Base-by-base conservation (phyloP, 2,329 filamentous ascomycete genomes). In the Cladosporium sp. region DNA sequence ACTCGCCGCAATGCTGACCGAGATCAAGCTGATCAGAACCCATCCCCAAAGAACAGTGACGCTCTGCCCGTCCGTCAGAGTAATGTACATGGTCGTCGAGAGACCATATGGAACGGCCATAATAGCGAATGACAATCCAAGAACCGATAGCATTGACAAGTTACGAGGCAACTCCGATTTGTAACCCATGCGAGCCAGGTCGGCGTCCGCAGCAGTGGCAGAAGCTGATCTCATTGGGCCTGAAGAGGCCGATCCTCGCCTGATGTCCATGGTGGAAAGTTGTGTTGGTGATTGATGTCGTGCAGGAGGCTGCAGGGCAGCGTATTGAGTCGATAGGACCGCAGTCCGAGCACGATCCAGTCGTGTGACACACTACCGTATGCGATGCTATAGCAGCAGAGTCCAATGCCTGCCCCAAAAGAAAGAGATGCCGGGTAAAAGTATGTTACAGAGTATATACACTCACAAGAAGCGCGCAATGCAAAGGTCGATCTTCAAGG, bases 41-140 rank as follows among this genome's bases (percentile, higher is more conserved):
- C 83, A 90, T 40, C 88, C 88, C 80, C 84, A 90, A 64, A 90
- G 75, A 40, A 89, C 80, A 22, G 85, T 88, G 15, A 89, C 87
- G 43, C 80, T 80, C 70, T 88, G 84, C 20, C 88, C 88, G 70
- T 89, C 85, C 17, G 82, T 82, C 28, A 90, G 78, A 20, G 84
- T 85, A 69, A 88, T 87, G 73, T 84, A 85, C 62, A 90, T 77
- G 1, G 87, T 89, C 15, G 87, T 89, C 30, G 80, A 84, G 38
- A 89, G 77, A 37, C 87, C 87, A 64, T 86, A 88, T 0, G 85
- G 85, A 11, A 86, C 85, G 11, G 87, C 87, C 85, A 90, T 89
- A 71, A 90, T 89, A 54, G 87, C 87, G 69, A 90, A 90, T 45
- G 85, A 88, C 73, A 87, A 67, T 52, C 87, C 87, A 45, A 90